These are phyloP conservation scores for Cardamine resedifolia DNA, from an alignment of 345 rosid species.

Conservation along the genomic window DNA sequence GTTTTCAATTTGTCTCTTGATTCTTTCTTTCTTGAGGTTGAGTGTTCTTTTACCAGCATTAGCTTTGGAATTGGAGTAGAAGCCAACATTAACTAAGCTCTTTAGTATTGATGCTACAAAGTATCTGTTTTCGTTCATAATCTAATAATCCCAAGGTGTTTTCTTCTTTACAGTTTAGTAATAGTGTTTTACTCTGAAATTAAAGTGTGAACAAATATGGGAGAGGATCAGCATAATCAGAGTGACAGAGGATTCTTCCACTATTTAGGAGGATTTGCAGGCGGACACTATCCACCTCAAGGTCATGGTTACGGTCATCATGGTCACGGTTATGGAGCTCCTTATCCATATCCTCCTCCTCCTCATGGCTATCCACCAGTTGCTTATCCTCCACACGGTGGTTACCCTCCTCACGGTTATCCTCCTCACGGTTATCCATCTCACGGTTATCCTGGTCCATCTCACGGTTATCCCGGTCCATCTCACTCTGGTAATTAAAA, in stretches of 20 bases:
- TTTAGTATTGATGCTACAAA: constrained; percentile 1
- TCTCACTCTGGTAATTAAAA: constrained; percentile 34
- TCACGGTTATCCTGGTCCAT: constrained; percentile 20
- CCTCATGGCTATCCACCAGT: constrained; percentile 59
- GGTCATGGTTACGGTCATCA: constrained; percentile 37
- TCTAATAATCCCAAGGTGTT: neutral
- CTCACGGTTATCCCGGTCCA: constrained; percentile 35
- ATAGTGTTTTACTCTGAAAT: constrained; percentile 4
- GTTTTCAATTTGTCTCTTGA: neutral
- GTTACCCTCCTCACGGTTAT: constrained; percentile 48
- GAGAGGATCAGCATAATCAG: constrained; percentile 44
- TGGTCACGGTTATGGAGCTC: constrained; percentile 30
- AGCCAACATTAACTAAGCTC: neutral
- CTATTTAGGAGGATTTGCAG: constrained; percentile 60
- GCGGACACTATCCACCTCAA: constrained; percentile 47
- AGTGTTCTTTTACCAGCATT: neutral
- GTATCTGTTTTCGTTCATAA: neutral
- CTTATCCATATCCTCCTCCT: constrained; percentile 45
- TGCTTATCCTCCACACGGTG: constrained; percentile 52
- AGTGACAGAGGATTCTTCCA: constrained; percentile 74
- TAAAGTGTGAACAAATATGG: constrained; percentile 48
- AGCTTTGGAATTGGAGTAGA: constrained; percentile 10
- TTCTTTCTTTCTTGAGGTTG: neutral
- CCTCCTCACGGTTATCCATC: constrained; percentile 27
- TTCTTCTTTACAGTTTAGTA: constrained; percentile 9